phyloP scores from a whole-genome alignment of 371 early-diverging fungal species.

The Phascolomyces articulosus region DNA sequence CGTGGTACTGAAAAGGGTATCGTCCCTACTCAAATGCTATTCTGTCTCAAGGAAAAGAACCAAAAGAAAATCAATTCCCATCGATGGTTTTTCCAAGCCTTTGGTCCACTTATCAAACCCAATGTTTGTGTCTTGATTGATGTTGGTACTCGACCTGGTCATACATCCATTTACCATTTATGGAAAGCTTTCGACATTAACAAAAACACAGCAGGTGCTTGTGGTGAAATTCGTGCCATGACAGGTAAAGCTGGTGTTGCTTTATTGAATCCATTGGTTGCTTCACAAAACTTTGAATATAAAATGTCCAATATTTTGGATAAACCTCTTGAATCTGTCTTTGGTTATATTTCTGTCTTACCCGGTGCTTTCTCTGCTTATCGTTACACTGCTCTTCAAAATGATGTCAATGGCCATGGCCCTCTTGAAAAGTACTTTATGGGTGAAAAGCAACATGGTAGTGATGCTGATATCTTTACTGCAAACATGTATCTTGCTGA shows the following conservation, averaged over 20 bases:
- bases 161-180: constrained; percentile 89
- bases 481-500: constrained; percentile 85
- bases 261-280: constrained; percentile 82
- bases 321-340: constrained; percentile 96
- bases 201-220: constrained; percentile 88
- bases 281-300: constrained; percentile 94
- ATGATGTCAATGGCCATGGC: constrained; percentile 65
- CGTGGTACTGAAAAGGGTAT: constrained; percentile 74
- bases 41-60: constrained; percentile 93
- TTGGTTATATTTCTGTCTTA: constrained; percentile 95
- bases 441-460: constrained; percentile 88
- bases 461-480: constrained; percentile 67
- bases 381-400: constrained; percentile 85
- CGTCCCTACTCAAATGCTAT: constrained; percentile 91
- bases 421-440: constrained; percentile 92
- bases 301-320: constrained; percentile 98
- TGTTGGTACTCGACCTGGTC: constrained; percentile 92
- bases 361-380: constrained; percentile 98
- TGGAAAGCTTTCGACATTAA: constrained; percentile 93
- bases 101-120: constrained; percentile 85
- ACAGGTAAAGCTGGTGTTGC: constrained; percentile 69
- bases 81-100: constrained; percentile 97
- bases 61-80: constrained; percentile 95
- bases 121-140: constrained; percentile 91
- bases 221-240: constrained; percentile 95